Base-by-base conservation (phyloP, 192 early-diverging fungal genomes). In the Backusella luteola region DNA sequence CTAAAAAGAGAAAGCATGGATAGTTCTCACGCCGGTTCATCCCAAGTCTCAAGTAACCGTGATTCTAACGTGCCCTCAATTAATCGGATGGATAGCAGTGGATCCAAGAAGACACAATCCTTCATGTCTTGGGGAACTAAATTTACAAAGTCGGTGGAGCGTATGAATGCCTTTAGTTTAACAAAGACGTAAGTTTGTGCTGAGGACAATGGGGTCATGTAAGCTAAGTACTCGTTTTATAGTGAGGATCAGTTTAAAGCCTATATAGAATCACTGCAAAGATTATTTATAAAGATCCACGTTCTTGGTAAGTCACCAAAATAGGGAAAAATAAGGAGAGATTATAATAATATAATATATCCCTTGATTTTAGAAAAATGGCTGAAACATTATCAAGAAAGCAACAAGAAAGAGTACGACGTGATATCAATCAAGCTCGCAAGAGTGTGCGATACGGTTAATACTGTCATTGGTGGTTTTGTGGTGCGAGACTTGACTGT, bases 241-340 rank as follows among this genome's bases (percentile, higher is more conserved):
- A 80, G 79, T 2, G 79, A 80, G 26, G 74, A 75, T 63, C 32
- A 71, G 34, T 72, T 67, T 41, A 74, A 80, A 46, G 66, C 56
- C 0, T 80, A 80, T 71, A 63, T 80, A 26, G 79, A 75, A 32
- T 52, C 59, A 6, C 69, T 80, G 11, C 36, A 71, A 15, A 67
- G 59, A 23, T 14, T 80, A 32, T 80, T 80, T 53, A 49, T 72
- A 36, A 52, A 67, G 49, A 70, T 73, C 15, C 79, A 80, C 26
- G 68, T 80, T 12, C 56, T 80, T 29, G 78, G 78, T 79, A 79
- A 69, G 78, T 14, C 21, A 3, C 38, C 38, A 39, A n/a, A 53
- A 21, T 8, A 35, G 9, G 5, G 12, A 34, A 19, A 32, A 32
- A 32, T 32, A 32, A 14, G 7, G 38, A 39, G 38, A 11, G 6